phyloP scores from a whole-genome alignment of 805 yeast genomes.

The Blastobotrys mokoenaii region DNA sequence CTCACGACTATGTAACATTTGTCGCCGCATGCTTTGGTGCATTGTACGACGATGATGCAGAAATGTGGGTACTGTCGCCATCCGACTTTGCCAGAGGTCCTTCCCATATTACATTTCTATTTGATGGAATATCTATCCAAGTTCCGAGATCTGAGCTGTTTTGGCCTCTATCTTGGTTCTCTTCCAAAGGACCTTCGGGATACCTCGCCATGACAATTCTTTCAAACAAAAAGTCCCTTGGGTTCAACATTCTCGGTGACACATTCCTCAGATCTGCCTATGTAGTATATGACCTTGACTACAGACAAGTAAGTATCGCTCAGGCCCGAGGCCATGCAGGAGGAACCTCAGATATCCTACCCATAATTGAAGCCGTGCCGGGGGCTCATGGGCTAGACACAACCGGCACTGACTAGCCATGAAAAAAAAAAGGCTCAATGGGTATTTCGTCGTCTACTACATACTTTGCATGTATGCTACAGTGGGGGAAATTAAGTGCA shows the following conservation, averaged over 20 bases:
- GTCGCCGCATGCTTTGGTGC: slow-evolving; percentile 35
- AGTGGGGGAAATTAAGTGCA: too few relatives aligned
- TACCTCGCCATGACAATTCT: slow-evolving; percentile 23
- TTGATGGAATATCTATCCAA: slow-evolving; percentile 42
- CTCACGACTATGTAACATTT: slow-evolving; percentile 27
- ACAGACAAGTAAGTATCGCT: slow-evolving; percentile 45
- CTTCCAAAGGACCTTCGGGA: slow-evolving; percentile 18
- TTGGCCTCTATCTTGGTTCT: slow-evolving; percentile 22
- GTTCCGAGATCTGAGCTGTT: slow-evolving; percentile 29
- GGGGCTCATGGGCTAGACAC: too few relatives aligned
- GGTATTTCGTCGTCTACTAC: too few relatives aligned
- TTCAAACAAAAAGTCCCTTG: slow-evolving; percentile 21
- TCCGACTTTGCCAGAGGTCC: slow-evolving; percentile 23
- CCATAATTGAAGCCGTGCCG: too few relatives aligned
- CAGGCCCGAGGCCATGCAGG: slow-evolving; percentile 27
- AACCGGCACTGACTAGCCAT: too few relatives aligned
- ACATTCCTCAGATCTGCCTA: slow-evolving; percentile 54
- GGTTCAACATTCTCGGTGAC: slow-evolving; percentile 44
- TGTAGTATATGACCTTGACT: slow-evolving; percentile 56
- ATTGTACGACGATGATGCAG: slow-evolving; percentile 30
- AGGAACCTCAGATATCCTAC: too few relatives aligned
- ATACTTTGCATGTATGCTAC: too few relatives aligned
- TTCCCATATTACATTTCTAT: slow-evolving; percentile 34
- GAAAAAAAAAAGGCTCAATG: too few relatives aligned
- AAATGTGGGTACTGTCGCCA: slow-evolving; percentile 33